Evolutionary conservation across 441 rosid genomes (phyloP), one percentile per base, ranked within the genome.

Genomic region (Omphalea diandra): DNA sequence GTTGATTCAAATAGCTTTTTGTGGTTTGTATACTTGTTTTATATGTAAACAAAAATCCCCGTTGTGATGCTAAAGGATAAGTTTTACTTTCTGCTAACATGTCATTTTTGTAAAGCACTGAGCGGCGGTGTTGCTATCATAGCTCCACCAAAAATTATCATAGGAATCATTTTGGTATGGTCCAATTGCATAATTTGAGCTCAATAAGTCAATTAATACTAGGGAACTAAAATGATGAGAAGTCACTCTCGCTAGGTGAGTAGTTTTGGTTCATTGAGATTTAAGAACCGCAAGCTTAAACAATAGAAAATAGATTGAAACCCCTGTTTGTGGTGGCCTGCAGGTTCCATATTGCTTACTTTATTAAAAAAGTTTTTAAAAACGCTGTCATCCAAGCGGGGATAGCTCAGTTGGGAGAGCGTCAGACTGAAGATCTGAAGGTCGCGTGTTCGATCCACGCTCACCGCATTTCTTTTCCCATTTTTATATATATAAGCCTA

Each of bases 321-420:
- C n/a, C n/a, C n/a, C n/a, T n/a, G n/a, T n/a, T n/a, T n/a, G n/a
- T n/a, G n/a, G n/a, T n/a, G n/a, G n/a, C n/a, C n/a, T n/a, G n/a
- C n/a, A n/a, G n/a, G n/a, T n/a, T n/a, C n/a, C n/a, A n/a, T n/a
- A n/a, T n/a, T n/a, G n/a, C n/a, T n/a, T n/a, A n/a, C n/a, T n/a
- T n/a, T n/a, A n/a, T n/a, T n/a, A n/a, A n/a, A n/a, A n/a, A n/a
- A n/a, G n/a, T n/a, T n/a, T n/a, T n/a, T n/a, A n/a, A n/a, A n/a
- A n/a, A n/a, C n/a, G n/a, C n/a, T n/a, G n/a, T n/a, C n/a, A 50
- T 0, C 1, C 0, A 8, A 9, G 88, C 86, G 86, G 87, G 88
- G 91, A 86, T 86, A 86, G 97, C 91, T 86, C 90, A 87, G 89
- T 85, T 86, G 95, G 97, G 96, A n/a, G n/a, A n/a, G n/a, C n/a